Base-by-base conservation (phyloP, 1,139 yeast species). In the Keqinozyma sinolaborantium region DNA sequence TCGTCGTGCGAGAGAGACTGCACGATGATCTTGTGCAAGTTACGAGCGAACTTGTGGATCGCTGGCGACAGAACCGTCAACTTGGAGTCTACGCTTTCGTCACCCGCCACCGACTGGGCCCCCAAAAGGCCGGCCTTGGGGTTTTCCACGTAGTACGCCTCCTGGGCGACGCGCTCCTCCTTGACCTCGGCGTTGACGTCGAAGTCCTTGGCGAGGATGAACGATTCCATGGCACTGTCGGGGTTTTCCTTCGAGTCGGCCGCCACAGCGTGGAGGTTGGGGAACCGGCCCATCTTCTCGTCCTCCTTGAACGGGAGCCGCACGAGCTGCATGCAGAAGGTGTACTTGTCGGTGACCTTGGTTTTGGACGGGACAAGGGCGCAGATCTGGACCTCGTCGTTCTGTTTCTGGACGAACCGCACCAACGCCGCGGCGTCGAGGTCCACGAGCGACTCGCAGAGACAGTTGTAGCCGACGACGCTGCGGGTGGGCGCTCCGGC, bases 291-390 rank as follows among this genome's bases (percentile, higher is more conserved):
- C 10, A 73, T 60, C 40, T 82, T 77, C 42, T 78, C 83, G 50
- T 90, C 97, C 44, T 87, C 95, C 21, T 73, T 71, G 54, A 76
- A 85, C 1, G 97, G 95, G n/a, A 88, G 51, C 26, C 80, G 63
- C 5, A 60, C 54, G 41, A 69, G 48, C 3, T 59, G 47, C 34
- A 73, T 60, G 0, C 61, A 53, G 33, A 58, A 58, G 2, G 55
- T 48, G 30, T 38, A 39, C 13, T 50, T 30, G 1, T 40, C 44
- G 4, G 32, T 39, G 2, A 45, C 36, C 16, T 34, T 37, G 4
- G 51, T 43, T 21, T 64, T 51, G 27, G 60, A 48, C 0, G 92
- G 95, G 24, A 70, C 58, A 39, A 82, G 52, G 1, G 72, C 75
- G 30, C 81, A 79, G 55, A 83, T 64, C 33, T 66, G 72, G 1